Base-by-base conservation (phyloP, 495 filamentous ascomycete species). In the Neurospora sp. region DNA sequence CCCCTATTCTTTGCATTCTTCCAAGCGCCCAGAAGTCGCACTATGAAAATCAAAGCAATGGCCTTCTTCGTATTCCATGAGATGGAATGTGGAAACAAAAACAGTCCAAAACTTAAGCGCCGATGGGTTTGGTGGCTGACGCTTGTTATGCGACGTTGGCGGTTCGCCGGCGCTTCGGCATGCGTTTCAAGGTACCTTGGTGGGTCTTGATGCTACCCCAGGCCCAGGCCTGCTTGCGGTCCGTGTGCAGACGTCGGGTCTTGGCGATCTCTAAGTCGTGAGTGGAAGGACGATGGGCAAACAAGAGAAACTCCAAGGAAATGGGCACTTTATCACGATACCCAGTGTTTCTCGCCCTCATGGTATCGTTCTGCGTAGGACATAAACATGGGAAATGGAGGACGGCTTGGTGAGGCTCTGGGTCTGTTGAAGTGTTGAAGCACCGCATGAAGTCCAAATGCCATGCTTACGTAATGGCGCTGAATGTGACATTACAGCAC, bases 11-110 rank as follows among this genome's bases (percentile, higher is more conserved):
- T 40, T 38, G 35, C 42, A 44, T 74, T 71, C 66, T 74, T 38
- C 72, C 72, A 74, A 71, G 72, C 72, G 72, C 72, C 72, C 72
- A 71, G 72, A 41, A 66, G 44, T 59, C 44, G 44, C 71, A 54
- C 44, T 54, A 54, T 66, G 44, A 18, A 54, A 42, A 72, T 73
- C 48, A 59, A 31, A 31, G 11, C 48, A 31, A 31, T 23, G 23
- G 23, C 23, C 23, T 62, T 62, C 54, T 62, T 62, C 54, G 54
- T 62, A 62, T 62, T 62, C 54, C 54, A 31, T 16, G 23, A 62
- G 23, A 62, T 31, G 54, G 54, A 62, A 62, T 62, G 23, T 62
- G 54, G 54, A 62, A 62, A 62, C 48, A 31, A 14, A 6, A 20
- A 48, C 46, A 23, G 44, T 48, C 44, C 44, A 11, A 59, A 59